Percentiles rank a stretch among this genome's conserved stretches.
phyloP scores from a whole-genome alignment of 2,329 filamentous ascomycete genomes.

The Ophiostoma australiae region DNA sequence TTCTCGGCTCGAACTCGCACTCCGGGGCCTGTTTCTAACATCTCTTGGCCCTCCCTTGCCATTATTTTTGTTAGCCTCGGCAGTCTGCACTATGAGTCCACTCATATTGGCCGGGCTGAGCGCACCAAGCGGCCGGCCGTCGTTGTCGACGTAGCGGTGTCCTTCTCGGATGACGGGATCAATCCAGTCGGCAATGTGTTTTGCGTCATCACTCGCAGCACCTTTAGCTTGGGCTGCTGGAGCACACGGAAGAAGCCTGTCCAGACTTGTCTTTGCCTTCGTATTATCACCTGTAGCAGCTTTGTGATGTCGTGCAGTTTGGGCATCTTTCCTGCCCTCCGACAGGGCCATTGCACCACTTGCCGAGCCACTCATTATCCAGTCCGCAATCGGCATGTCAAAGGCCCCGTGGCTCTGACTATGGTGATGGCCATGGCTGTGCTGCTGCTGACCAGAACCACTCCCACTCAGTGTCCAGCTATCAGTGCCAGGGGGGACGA shows the following conservation, averaged over 20 bases:
- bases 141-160: not conserved
- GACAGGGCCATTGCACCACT: not conserved
- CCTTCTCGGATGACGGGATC: conserved; percentile 21
- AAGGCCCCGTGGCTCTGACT: conserved; percentile 26
- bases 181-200: conserved; percentile 31
- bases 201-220: not conserved
- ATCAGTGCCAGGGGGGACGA: not conserved
- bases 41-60: not conserved
- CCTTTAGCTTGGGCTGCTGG: not conserved
- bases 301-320: not conserved
- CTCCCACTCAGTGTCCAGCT: not conserved
- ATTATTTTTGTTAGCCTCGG: not conserved
- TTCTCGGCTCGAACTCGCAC: not conserved
- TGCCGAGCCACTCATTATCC: not conserved
- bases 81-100: not conserved
- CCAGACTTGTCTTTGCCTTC: not conserved
- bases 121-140: not conserved
- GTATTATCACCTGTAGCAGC: not conserved
- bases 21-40: not conserved
- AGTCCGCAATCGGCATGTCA: conserved; percentile 26
- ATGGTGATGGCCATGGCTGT: conserved; percentile 5
- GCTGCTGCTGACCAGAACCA: not conserved
- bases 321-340: not conserved
- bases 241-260: not conserved
- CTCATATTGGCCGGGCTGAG: not conserved